Base-by-base conservation (phyloP, 2,329 filamentous ascomycete species). In the Metarhizium humberi region DNA sequence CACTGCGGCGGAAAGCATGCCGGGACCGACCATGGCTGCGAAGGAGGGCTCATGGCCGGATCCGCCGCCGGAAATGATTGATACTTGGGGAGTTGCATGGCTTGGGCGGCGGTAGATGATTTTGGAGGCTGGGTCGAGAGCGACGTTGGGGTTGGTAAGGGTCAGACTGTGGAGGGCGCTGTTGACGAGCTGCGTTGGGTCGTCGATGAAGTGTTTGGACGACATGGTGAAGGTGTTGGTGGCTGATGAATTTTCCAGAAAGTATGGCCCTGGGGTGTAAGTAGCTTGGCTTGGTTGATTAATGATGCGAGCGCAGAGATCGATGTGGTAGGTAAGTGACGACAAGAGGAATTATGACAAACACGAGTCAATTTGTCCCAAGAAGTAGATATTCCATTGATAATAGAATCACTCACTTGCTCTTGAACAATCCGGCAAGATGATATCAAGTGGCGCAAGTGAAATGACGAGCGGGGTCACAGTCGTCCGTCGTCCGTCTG, bases 1-100 rank as follows among this genome's bases (percentile, higher is more conserved):
- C 1, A 95, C 90, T 1, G 89, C 87, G 50, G 87, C 92, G 36
- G 86, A 83, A 18, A 96, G 81, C 59, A 96, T 75, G 50, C 91
- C 92, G 10, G 80, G 78, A 29, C 92, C 92, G 14, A 96, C 92
- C 71, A 92, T 94, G 57, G 84, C 87, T 1, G 86, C 84, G 68
- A 96, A 96, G 57, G 86, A 88, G 29, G 92, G 92, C 68, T 96
- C 92, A 67, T 96, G 92, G 62, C 92, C 92, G 20, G 86, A 88
- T 55, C 92, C 92, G 61, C 92, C 92, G 60, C 92, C 92, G 2
- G 88, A 92, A 62, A 97, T 78, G 65, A 96, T 79, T 55, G 89
- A 89, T 48, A 96, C 90, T 65, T 89, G 82, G 16, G 77, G 69
- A n/a, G 76, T 61, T 57, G 72, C 70, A 70, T 56, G 64, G 51